Evolutionary conservation across 129 eudicot genomes (phyloP), one percentile per base, ranked within the genome.

Genomic region (Ambrosia trifida): DNA sequence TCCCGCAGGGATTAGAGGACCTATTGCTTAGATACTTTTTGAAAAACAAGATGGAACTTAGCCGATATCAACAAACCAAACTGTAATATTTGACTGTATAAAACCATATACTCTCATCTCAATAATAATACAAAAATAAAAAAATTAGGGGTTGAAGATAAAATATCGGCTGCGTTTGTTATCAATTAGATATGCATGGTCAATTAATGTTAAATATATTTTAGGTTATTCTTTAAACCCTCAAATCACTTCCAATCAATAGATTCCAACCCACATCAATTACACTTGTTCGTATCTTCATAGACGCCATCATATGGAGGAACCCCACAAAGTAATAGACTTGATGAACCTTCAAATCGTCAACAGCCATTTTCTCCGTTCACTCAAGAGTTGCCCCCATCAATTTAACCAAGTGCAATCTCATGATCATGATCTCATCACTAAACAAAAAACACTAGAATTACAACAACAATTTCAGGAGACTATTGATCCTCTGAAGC

Each of bases 401-500:
- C 69, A 65, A 65, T 38, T 7, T 45, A 17, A 20, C 1, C 50
- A 6, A 40, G 33, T 17, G 38, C 20, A 44, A 66, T 44, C 71
- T 19, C 8, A 28, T 66, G 41, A 17, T 33, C 9, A 61, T 61
- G 18, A 8, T 24, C 2, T 14, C 19, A 47, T 47, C 32, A 16
- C 32, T 16, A n/a, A 36, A 19, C 33, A 30, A 8, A 19, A 56
- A 43, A 41, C 4, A 17, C 8, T 35, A 6, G 11, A 7, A 24
- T 24, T 24, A 28, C 18, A 64, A 36, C 41, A 52, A 64, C 9
- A 38, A 51, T 74, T 28, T 17, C 30, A 9, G 1, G 54, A 64
- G n/a, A 51, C 72, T 3, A 36, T 76, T 3, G 70, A 76, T 49
- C 81, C 81, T n/a, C 14, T 8, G 6, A 32, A 68, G 43, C 74